phyloP scores from a whole-genome alignment of 1,284 basidiomycete species.

The Caloboletus inedulis region DNA sequence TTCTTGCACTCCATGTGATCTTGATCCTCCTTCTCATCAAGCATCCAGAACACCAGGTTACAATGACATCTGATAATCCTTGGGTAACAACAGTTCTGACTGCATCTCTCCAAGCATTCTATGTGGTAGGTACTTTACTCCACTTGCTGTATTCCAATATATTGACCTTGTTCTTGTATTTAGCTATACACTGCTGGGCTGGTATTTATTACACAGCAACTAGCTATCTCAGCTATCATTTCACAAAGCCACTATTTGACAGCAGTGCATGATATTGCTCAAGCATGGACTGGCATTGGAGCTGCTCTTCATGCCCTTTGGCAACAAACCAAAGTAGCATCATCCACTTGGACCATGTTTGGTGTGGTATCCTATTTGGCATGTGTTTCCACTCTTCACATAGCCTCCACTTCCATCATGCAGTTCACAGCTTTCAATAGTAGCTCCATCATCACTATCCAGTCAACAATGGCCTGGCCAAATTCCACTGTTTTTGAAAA shows the following conservation, averaged over 20 bases:
- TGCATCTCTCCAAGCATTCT: constrained; percentile 1
- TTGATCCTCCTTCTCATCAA: not conserved
- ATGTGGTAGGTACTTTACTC: not conserved
- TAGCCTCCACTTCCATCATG: constrained; percentile 15
- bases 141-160: too few species aligned
- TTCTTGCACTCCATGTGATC: constrained; percentile 2
- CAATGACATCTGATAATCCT: not conserved
- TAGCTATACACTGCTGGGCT: too few species aligned
- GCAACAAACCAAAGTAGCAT: not conserved
- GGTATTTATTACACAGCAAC: too few species aligned
- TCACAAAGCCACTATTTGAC: too few species aligned
- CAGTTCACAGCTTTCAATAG: constrained; percentile 11
- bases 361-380: constrained; percentile 7
- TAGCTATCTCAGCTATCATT: too few species aligned
- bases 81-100: not conserved
- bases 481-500: not conserved
- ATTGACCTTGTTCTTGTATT: too few species aligned
- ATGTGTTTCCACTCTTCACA: constrained; percentile 9
- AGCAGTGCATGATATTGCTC: too few species aligned
- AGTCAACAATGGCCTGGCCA: constrained; percentile 1
- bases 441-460: not conserved
- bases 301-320: not conserved
- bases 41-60: constrained; percentile 6
- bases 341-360: constrained; percentile 4
- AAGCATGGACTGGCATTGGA: not conserved